phyloP scores from a whole-genome alignment of 495 filamentous ascomycete species.

The Massariosphaeria phaeospora region DNA sequence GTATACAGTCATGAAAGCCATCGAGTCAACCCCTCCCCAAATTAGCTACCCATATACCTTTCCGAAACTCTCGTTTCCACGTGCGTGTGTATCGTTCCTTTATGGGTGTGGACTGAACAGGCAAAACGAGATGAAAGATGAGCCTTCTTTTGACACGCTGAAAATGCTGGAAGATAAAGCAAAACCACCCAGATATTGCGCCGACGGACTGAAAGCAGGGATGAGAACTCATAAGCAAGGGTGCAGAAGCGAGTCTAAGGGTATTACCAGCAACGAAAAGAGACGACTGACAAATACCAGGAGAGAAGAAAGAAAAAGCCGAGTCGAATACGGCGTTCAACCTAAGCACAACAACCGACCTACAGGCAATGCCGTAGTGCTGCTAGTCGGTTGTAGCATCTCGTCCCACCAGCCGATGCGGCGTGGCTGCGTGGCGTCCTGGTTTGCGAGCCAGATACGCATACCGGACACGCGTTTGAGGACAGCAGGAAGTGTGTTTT shows the following conservation, averaged over 20 bases:
- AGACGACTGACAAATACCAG: background rate
- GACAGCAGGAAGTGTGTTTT: conserved; percentile 25
- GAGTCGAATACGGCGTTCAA: background rate
- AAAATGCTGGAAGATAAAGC: background rate
- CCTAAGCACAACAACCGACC: conserved; percentile 25
- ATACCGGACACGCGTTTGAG: conserved; percentile 22
- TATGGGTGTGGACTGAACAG: no score
- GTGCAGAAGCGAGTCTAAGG: background rate
- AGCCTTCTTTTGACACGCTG: background rate
- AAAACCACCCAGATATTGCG: background rate
- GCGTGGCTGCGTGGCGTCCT: conserved; percentile 13
- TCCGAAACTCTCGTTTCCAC: no score
- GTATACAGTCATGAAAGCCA: no score
- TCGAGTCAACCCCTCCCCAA: no score
- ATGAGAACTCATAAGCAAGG: no score
- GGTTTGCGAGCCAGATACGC: conserved; percentile 24
- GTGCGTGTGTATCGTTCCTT: no score
- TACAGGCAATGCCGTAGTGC: conserved; percentile 9
- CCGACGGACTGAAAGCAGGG: background rate
- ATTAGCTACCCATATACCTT: no score
- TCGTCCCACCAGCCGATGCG: conserved; percentile 29
- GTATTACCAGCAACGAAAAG: background rate
- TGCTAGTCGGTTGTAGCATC: conserved; percentile 22
- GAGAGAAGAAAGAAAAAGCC: background rate
- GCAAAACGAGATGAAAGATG: background rate